phyloP scores from a whole-genome alignment of 805 yeast species.

The Saturnispora sanitii region DNA sequence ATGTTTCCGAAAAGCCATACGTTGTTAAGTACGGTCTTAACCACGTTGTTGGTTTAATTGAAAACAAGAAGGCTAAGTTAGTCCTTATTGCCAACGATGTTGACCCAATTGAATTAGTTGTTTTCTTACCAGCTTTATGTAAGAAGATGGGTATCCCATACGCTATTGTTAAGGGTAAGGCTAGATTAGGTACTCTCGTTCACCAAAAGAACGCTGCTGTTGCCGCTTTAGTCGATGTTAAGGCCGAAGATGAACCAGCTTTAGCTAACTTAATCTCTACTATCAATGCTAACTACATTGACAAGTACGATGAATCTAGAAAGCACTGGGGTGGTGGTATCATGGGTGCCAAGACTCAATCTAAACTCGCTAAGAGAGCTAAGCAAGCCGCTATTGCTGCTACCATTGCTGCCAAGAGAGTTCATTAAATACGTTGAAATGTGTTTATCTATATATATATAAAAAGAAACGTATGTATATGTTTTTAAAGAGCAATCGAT shows the following conservation, averaged over 20 bases:
- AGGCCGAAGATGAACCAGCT: slow-evolving; percentile 89
- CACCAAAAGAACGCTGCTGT: slow-evolving; percentile 97
- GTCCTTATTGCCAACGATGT: slow-evolving; percentile 98
- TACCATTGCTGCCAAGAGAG: slow-evolving; percentile 45
- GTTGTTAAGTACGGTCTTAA: slow-evolving; percentile 97
- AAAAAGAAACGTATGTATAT: too few relatives aligned
- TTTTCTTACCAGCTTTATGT: slow-evolving; percentile 97
- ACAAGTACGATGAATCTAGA: slow-evolving; percentile 91
- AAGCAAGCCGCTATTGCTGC: slow-evolving; percentile 40
- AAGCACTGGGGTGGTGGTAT: slow-evolving; percentile 99
- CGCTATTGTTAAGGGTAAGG: slow-evolving; percentile 97
- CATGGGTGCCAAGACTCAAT: slow-evolving; percentile 90
- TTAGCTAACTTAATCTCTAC: slow-evolving; percentile 89
- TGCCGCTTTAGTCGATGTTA: slow-evolving; percentile 94
- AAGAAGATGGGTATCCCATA: slow-evolving; percentile 99
- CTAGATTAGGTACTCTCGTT: slow-evolving; percentile 94
- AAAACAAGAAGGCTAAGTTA: slow-evolving; percentile 97
- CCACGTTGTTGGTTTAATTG: slow-evolving; percentile 95
- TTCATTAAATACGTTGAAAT: too few relatives aligned
- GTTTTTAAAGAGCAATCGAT: too few relatives aligned
- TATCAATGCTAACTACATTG: slow-evolving; percentile 85
- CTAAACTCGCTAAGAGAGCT: slow-evolving; percentile 69
- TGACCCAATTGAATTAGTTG: slow-evolving; percentile 96
- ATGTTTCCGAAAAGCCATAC: slow-evolving; percentile 93
- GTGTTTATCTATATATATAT: too few relatives aligned